Conservation (phyloP, 768 basidiomycete genomes). For the Neoboletus subvelutipes region DNA sequence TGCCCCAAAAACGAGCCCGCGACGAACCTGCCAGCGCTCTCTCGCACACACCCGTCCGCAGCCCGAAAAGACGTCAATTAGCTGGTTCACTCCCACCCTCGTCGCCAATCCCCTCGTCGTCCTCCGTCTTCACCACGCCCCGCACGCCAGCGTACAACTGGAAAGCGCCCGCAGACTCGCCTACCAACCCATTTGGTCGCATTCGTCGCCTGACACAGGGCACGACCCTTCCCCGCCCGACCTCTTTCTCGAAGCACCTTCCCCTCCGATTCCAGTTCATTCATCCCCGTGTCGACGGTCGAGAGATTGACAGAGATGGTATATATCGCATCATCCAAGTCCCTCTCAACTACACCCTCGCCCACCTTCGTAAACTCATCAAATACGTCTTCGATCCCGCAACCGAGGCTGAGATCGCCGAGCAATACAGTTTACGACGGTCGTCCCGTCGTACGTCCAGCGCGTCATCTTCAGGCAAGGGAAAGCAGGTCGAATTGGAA, state of each 20-base stretch:
- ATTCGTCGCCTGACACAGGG: constrained; percentile 42
- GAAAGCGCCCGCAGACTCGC: constrained; percentile 59
- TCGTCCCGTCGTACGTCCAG: constrained; percentile 27
- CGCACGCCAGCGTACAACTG: constrained; percentile 43
- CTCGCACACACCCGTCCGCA: constrained; percentile 32
- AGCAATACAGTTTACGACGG: constrained; percentile 19
- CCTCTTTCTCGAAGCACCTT: constrained; percentile 59
- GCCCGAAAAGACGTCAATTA: constrained; percentile 27
- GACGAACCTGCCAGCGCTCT: constrained; percentile 26
- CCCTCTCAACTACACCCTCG: constrained; percentile 67
- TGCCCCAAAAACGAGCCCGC: constrained; percentile 32
- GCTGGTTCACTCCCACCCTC: constrained; percentile 26
- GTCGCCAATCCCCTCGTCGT: constrained; percentile 29
- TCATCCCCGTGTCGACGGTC: constrained; percentile 30
- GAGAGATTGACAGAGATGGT: constrained; percentile 41
- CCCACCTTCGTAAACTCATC: constrained; percentile 61
- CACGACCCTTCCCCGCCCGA: constrained; percentile 40
- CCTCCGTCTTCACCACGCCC: constrained; percentile 29
- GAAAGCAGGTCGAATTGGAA: constrained; percentile 17
- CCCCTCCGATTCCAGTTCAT: constrained; percentile 64
- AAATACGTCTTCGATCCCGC: constrained; percentile 52
- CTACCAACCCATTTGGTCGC: constrained; percentile 68
- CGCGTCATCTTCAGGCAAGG: constrained; percentile 15
- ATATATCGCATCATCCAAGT: constrained; percentile 68
- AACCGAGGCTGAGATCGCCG: constrained; percentile 24